A percentile compares a stretch with the other conserved stretches of the same genome.
phyloP scores from a whole-genome alignment of 768 basidiomycete genomes.

The Gautieria morchelliformis region DNA sequence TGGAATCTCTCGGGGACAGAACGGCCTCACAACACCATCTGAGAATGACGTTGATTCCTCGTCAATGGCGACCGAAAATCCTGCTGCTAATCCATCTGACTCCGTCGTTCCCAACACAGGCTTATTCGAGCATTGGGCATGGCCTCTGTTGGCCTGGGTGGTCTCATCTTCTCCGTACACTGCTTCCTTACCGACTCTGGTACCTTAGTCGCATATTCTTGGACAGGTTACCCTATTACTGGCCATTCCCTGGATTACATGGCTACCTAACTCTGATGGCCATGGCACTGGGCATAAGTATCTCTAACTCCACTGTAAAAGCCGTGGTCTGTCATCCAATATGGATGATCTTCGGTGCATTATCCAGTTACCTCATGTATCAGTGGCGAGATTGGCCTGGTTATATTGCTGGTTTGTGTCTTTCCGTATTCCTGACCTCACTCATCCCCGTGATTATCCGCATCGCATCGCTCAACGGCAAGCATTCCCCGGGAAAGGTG shows the following conservation, averaged over 20 bases:
- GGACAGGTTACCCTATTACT: conserved; percentile 73
- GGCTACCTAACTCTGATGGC: conserved; percentile 58
- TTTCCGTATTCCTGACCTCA: conserved; percentile 53
- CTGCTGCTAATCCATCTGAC: not conserved
- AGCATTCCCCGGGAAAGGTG: conserved; percentile 31
- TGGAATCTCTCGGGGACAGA: not conserved
- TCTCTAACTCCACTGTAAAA: conserved; percentile 19
- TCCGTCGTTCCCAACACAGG: not conserved
- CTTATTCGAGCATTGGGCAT: conserved; percentile 21
- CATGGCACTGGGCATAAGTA: conserved; percentile 46
- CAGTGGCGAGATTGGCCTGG: conserved; percentile 56
- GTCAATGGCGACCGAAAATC: not conserved
- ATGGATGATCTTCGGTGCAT: conserved; percentile 48
- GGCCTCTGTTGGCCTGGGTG: conserved; percentile 51
- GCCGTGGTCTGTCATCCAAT: conserved; percentile 31
- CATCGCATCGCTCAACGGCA: conserved; percentile 31
- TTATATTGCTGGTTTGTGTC: conserved; percentile 52
- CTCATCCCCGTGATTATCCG: conserved; percentile 46
- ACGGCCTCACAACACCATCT: not conserved
- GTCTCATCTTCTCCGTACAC: conserved; percentile 62
- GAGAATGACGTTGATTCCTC: not conserved
- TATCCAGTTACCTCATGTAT: conserved; percentile 48
- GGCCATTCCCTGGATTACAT: conserved; percentile 65
- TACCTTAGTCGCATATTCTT: conserved; percentile 78
- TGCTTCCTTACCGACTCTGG: conserved; percentile 65